Base-by-base conservation (phyloP, 352 stramenopile species). In the Phytopythium delawarense region DNA sequence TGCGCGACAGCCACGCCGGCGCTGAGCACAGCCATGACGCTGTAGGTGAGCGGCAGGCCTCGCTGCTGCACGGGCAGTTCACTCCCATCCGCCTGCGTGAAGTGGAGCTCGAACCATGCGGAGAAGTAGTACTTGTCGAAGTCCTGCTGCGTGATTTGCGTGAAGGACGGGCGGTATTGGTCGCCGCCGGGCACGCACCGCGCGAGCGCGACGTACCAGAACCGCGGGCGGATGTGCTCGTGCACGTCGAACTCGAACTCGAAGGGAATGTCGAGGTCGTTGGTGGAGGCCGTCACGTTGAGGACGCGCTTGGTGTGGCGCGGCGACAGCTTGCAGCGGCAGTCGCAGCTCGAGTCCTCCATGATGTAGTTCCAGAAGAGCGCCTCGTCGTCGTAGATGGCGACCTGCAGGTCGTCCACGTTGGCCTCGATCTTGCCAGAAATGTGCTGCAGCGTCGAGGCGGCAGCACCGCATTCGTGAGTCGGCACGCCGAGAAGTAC, bases 291-390 rank as follows among this genome's bases (percentile, higher is more conserved):
- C 1, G 72, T 80, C 34, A 94, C 71, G 66, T 92, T 89, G 63
- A 81, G 89, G 13, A 94, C 67, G 20, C 59, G 46, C 65, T 92
- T 92, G 60, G 78, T 82, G 67, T 94, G 83, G 13, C 63, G 70
- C 0, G 55, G n/a, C 9, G 83, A 88, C 54, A 91, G 62, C 63
- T 94, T 92, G 77, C 83, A 94, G 56, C 66, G 46, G 64, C 85
- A 94, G 55, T 84, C 81, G 58, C 85, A 92, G 37, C 35, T 59
- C 18, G 59, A 68, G 51, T 92, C 66, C 23, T 51, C 71, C 79
- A 86, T 91, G 61, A 94, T 67, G 70, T 79, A 91, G 57, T 88
- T 72, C 85, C 82, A 91, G 66, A 92, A 94, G 56, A 84, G 75
- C 44, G 63, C 67, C 50, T 94, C 82, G 60, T 94, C 85, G 66